A percentile compares a stretch with the other conserved stretches of the same genome.
Evolutionary conservation across 2,329 filamentous ascomycete genomes (phyloP).

Genomic region (Furcasterigmium furcatum): DNA sequence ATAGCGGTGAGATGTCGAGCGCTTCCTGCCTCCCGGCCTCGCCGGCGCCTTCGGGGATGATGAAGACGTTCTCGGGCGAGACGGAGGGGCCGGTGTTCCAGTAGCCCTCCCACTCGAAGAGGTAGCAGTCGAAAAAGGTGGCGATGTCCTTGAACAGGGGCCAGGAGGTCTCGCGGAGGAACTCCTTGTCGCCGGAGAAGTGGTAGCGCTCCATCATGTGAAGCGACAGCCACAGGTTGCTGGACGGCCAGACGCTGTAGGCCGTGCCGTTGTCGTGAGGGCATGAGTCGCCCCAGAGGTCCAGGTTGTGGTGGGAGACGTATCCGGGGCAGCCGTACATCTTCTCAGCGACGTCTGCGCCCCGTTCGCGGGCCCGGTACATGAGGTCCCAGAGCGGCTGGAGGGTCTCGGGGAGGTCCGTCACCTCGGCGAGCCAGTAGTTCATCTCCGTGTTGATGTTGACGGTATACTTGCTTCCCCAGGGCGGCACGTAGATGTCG

Average conservation of each 20-base stretch:
- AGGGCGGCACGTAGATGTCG: conserved; percentile 24
- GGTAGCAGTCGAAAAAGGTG: conserved; percentile 33
- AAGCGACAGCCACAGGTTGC: conserved; percentile 32
- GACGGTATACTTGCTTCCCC: conserved; percentile 38
- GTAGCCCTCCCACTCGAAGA: conserved; percentile 25
- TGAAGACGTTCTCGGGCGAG: conserved; percentile 18
- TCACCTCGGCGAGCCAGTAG: conserved; percentile 31
- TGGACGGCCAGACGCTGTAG: conserved; percentile 31
- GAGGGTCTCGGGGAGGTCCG: conserved; percentile 32
- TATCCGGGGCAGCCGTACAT: conserved; percentile 34
- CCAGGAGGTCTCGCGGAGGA: conserved; percentile 15
- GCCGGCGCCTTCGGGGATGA: conserved; percentile 9
- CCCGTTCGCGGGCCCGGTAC: conserved; percentile 25
- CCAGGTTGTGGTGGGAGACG: conserved; percentile 33
- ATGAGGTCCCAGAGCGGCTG: conserved; percentile 34
- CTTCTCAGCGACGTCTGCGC: conserved; percentile 22
- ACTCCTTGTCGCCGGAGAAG: conserved; percentile 25
- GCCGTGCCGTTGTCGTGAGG: conserved; percentile 24
- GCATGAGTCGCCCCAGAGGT: conserved; percentile 34
- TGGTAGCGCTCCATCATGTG: conserved; percentile 35
- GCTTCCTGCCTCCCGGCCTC: conserved; percentile 11
- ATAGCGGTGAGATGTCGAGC: background rate
- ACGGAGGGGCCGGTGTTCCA: conserved; percentile 17
- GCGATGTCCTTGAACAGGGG: conserved; percentile 29
- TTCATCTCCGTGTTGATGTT: conserved; percentile 40